Conservation (phyloP, 2,329 filamentous ascomycete genomes). For the Geoglossum cookeanum region DNA sequence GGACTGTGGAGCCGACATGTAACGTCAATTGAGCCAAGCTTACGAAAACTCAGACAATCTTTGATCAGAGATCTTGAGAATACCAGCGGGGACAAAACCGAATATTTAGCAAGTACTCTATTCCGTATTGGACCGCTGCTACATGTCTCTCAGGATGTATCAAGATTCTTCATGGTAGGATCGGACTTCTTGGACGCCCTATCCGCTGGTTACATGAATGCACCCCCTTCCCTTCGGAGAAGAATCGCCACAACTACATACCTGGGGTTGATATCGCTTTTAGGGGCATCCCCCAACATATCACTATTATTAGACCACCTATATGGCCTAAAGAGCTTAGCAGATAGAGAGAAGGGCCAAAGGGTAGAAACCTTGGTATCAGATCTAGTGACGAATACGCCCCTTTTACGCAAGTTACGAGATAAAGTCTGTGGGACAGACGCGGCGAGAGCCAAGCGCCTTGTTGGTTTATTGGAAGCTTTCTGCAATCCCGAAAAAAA, state of each 20-base stretch:
- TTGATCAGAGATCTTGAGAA: slow-evolving; percentile 45
- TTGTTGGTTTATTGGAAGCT: slow-evolving; percentile 38
- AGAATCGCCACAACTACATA: slow-evolving; percentile 56
- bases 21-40: slow-evolving; percentile 30
- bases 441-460: slow-evolving; percentile 36
- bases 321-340: slow-evolving; percentile 56
- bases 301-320: slow-evolving; percentile 67
- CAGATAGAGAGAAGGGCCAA: slow-evolving; percentile 31
- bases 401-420: slow-evolving; percentile 45
- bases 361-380: slow-evolving; percentile 46
- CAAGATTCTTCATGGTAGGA: slow-evolving; percentile 53
- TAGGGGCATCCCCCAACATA: slow-evolving; percentile 46
- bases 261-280: slow-evolving; percentile 51
- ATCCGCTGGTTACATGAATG: slow-evolving; percentile 42
- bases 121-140: slow-evolving; percentile 43
- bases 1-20: slow-evolving; percentile 34
- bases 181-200: slow-evolving; percentile 76
- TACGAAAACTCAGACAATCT: slow-evolving; percentile 40
- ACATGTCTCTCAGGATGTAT: slow-evolving; percentile 22
- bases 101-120: slow-evolving; percentile 34
- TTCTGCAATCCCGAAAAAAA: slow-evolving; percentile 36
- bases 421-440: slow-evolving; percentile 32
- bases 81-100: slow-evolving; percentile 35
- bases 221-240: slow-evolving; percentile 43
- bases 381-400: slow-evolving; percentile 64